These are phyloP conservation scores for Podospora pseudoanserina DNA, from an alignment of 495 filamentous ascomycete genomes.

Conservation along the genomic window DNA sequence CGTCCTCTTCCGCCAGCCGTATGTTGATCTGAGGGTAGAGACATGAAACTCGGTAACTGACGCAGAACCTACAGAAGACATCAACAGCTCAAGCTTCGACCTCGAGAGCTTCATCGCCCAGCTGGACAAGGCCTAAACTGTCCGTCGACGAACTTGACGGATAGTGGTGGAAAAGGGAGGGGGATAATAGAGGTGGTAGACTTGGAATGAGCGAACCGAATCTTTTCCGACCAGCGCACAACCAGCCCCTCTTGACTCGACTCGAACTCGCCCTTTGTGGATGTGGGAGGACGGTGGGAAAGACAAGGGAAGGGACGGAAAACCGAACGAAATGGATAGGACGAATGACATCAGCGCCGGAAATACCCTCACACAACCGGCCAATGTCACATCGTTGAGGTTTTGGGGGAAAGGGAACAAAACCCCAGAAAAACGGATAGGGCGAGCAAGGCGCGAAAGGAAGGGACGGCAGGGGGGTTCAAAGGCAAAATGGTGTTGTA, in stretches of 20 bases:
- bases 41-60: neutral
- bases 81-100: slow-evolving; percentile 81
- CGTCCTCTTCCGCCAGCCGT: slow-evolving; percentile 48
- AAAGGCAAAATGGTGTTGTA: neutral
- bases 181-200: neutral
- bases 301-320: neutral
- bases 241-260: neutral
- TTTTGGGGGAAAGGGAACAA: neutral
- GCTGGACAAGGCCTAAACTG: slow-evolving; percentile 43
- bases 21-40: slow-evolving; percentile 44
- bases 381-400: neutral
- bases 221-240: neutral
- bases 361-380: neutral
- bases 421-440: neutral
- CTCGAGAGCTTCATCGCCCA: slow-evolving; percentile 76
- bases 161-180: slow-evolving; percentile 13
- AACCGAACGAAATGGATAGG: neutral
- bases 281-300: slow-evolving; percentile 8
- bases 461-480: neutral
- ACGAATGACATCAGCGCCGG: neutral
- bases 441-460: neutral
- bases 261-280: slow-evolving; percentile 11
- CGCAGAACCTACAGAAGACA: slow-evolving; percentile 61
- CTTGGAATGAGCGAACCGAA: neutral
- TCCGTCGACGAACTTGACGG: neutral